phyloP scores from a whole-genome alignment of 2,329 filamentous ascomycete genomes.

The Pseudocercospora macadamiae region DNA sequence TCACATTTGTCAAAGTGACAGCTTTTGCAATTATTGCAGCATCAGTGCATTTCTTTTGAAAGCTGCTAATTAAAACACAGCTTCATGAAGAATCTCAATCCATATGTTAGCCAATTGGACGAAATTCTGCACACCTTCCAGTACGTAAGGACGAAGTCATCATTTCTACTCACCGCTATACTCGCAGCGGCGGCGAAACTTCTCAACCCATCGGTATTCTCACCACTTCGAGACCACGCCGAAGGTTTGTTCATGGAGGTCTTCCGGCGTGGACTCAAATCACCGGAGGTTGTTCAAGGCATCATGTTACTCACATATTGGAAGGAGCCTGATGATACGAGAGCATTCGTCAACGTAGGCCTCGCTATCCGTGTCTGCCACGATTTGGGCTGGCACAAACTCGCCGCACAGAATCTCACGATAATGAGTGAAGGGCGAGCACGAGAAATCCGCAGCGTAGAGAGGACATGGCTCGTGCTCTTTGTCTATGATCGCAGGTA shows the following conservation, averaged over 20 bases:
- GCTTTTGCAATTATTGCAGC: too few relatives aligned
- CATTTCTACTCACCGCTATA: conserved; percentile 43
- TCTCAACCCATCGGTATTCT: conserved; percentile 41
- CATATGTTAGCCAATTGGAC: conserved; percentile 48
- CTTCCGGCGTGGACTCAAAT: conserved; percentile 42
- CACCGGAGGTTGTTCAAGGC: conserved; percentile 45
- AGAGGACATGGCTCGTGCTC: conserved; percentile 44
- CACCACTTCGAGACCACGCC: conserved; percentile 34
- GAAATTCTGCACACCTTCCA: conserved; percentile 43
- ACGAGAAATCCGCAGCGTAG: conserved; percentile 40
- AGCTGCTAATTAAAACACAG: conserved; percentile 27
- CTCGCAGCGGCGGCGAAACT: conserved; percentile 43
- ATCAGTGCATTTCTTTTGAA: too few relatives aligned
- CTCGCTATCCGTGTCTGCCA: conserved; percentile 48
- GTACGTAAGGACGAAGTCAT: conserved; percentile 41
- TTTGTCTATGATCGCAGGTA: conserved; percentile 48
- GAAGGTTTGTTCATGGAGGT: conserved; percentile 38
- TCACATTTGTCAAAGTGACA: too few relatives aligned
- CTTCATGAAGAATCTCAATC: conserved; percentile 46
- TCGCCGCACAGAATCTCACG: conserved; percentile 14
- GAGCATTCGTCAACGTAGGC: conserved; percentile 46
- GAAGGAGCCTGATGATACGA: conserved; percentile 48
- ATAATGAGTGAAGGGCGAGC: conserved; percentile 12
- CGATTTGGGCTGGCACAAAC: conserved; percentile 44
- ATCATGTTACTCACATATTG: conserved; percentile 47